phyloP scores from a whole-genome alignment of 1,284 basidiomycete genomes.

The Ceratobasidium sp. region DNA sequence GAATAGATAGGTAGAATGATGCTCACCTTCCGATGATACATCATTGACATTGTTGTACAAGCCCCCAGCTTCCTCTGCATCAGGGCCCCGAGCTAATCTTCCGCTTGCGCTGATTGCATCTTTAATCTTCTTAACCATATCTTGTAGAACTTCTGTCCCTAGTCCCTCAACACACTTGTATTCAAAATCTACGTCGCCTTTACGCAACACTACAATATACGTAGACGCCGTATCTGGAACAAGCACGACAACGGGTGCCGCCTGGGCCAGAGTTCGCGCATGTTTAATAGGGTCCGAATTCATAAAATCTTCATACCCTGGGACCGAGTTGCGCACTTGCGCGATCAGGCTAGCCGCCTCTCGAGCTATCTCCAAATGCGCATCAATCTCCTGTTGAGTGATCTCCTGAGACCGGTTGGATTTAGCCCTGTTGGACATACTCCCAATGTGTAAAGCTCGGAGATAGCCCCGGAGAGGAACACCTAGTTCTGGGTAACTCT shows the following conservation, averaged over 20 bases:
- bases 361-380: not conserved
- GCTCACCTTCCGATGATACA: not conserved
- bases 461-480: conserved; percentile 3
- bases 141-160: not conserved
- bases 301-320: conserved; percentile 12
- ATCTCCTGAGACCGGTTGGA: not conserved
- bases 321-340: not conserved
- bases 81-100: not conserved
- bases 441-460: conserved; percentile 7
- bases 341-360: not conserved
- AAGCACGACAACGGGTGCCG: conserved; percentile 4
- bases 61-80: not conserved
- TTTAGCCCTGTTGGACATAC: not conserved
- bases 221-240: not conserved
- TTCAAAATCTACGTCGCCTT: not conserved
- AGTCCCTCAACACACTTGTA: not conserved
- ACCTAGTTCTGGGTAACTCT: not conserved
- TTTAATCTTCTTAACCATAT: conserved; percentile 1
- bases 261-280: not conserved
- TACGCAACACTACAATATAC: not conserved
- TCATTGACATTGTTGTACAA: not conserved
- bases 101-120: not conserved
- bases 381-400: conserved; percentile 1
- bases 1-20: not conserved
- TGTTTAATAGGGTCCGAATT: not conserved